A percentile compares a stretch with the other conserved stretches of the same genome.
Conservation (phyloP, 1,139 yeast species). For the Zygoascus meyerae region DNA sequence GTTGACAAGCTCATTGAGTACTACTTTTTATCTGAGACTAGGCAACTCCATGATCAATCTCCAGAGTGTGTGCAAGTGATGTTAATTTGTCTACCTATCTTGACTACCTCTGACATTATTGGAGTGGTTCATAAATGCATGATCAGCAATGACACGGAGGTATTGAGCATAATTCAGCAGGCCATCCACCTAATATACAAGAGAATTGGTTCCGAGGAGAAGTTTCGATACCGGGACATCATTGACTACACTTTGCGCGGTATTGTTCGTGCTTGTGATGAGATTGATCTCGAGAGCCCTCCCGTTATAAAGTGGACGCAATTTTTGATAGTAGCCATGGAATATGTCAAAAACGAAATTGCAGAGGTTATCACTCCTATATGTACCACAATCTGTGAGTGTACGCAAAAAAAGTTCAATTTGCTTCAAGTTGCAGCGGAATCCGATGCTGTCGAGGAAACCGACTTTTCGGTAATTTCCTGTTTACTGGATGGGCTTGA, state of each 20-base stretch:
- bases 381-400: constrained; percentile 5
- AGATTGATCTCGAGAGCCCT: background rate
- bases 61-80: background rate
- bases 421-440: background rate
- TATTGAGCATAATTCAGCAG: background rate
- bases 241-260: constrained; percentile 6
- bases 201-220: background rate
- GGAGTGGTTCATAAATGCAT: background rate
- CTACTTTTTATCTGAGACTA: background rate
- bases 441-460: background rate
- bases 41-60: background rate
- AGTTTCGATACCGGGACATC: background rate
- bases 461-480: constrained; percentile 4
- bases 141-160: background rate
- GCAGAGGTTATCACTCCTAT: constrained; percentile 4
- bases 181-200: background rate
- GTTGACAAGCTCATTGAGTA: background rate
- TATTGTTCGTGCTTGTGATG: background rate
- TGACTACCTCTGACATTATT: background rate
- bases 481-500: constrained; percentile 56
- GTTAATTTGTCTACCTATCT: background rate
- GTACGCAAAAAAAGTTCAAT: constrained; percentile 1
- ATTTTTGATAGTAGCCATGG: constrained; percentile 1
- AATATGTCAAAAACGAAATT: background rate
- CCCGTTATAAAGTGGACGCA: constrained; percentile 2